Evolutionary conservation across 306 rosid species (phyloP).

Genomic region (Vicia villosa): DNA sequence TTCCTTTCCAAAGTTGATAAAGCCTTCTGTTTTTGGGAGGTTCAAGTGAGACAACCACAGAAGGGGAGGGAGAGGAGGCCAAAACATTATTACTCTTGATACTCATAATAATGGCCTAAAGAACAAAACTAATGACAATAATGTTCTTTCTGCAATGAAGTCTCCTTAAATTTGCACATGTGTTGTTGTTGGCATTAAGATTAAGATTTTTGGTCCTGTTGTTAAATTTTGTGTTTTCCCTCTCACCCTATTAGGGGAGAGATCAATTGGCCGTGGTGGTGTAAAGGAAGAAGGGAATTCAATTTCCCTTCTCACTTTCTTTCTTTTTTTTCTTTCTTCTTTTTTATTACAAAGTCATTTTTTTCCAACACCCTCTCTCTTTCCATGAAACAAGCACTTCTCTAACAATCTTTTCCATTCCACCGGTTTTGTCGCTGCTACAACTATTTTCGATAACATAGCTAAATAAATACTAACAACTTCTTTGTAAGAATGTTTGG

Average conservation of each 20-base stretch:
- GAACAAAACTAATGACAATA: neutral
- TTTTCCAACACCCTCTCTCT: conserved; percentile 23
- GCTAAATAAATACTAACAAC: neutral
- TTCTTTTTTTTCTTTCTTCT: neutral
- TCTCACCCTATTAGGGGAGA: conserved; percentile 42
- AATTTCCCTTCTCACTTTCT: conserved; percentile 37
- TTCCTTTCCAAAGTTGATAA: conserved; percentile 79
- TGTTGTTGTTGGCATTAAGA: neutral
- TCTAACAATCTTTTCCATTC: conserved; percentile 36
- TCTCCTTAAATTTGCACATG: conserved; percentile 35
- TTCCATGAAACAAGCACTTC: conserved; percentile 42
- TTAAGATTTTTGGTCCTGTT: conserved; percentile 23
- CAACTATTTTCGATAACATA: conserved; percentile 40
- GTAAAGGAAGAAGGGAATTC: conserved; percentile 45
- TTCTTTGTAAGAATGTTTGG: neutral
- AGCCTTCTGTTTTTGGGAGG: conserved; percentile 44
- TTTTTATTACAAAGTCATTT: conserved; percentile 36
- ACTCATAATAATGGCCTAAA: conserved; percentile 29
- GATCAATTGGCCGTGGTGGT: conserved; percentile 32
- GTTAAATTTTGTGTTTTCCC: neutral
- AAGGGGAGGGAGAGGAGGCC: conserved; percentile 46
- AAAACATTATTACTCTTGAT: neutral
- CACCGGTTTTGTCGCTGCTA: conserved; percentile 39
- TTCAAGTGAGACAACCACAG: conserved; percentile 29
- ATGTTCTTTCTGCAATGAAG: conserved; percentile 18